Percentiles rank a stretch among this genome's conserved stretches.
phyloP scores from a whole-genome alignment of 2,329 filamentous ascomycete species.

The Zelopaecilomyces penicillatus region DNA sequence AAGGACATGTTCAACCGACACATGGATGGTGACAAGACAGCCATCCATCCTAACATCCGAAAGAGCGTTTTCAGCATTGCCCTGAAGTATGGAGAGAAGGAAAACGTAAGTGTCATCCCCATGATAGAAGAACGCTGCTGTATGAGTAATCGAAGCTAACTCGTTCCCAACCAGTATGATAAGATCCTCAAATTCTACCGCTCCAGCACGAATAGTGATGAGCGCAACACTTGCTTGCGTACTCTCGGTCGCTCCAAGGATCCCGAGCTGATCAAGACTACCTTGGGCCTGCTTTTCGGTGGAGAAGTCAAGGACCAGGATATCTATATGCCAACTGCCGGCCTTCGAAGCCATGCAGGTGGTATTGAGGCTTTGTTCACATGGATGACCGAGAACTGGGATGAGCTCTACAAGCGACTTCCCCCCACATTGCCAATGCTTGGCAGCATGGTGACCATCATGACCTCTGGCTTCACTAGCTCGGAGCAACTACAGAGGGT shows the following conservation, averaged over 20 bases:
- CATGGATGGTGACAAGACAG: constrained; percentile 65
- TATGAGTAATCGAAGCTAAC: constrained; percentile 13
- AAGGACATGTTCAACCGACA: constrained; percentile 89
- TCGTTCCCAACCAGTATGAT: constrained; percentile 51
- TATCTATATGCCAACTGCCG: constrained; percentile 78
- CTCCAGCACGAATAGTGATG: constrained; percentile 61
- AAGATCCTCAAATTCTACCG: constrained; percentile 67
- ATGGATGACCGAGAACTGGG: constrained; percentile 87
- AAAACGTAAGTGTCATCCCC: constrained; percentile 50
- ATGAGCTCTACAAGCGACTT: constrained; percentile 68
- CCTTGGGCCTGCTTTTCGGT: constrained; percentile 65
- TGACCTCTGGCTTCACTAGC: constrained; percentile 71
- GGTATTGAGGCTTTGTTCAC: constrained; percentile 74
- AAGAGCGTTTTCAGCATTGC: constrained; percentile 79
- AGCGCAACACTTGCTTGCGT: constrained; percentile 86
- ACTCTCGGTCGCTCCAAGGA: constrained; percentile 70
- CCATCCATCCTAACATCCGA: constrained; percentile 87
- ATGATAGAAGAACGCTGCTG: background rate
- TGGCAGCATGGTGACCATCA: constrained; percentile 73
- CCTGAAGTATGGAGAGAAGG: constrained; percentile 73
- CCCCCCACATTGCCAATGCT: constrained; percentile 84
- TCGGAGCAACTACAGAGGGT: constrained; percentile 68
- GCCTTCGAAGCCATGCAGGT: constrained; percentile 65
- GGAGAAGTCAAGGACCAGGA: constrained; percentile 90
- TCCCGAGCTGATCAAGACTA: constrained; percentile 72